Evolutionary conservation across 257 asterid genomes (phyloP).

Genomic region (Jacaranda copaia): DNA sequence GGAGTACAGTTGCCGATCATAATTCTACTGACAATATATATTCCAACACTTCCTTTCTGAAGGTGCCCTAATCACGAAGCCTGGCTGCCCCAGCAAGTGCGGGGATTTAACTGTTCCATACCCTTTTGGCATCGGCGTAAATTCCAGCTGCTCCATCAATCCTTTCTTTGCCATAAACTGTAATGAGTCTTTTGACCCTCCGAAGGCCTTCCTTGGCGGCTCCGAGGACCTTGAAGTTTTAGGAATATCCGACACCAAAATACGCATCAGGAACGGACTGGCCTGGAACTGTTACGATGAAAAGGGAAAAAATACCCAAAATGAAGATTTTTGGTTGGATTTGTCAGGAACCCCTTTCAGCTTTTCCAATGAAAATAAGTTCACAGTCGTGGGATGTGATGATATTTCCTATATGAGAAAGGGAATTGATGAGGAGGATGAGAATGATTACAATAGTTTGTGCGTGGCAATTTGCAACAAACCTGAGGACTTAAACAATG

Average conservation of each 20-base stretch:
- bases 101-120: slow-evolving; percentile 41
- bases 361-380: too few relatives aligned
- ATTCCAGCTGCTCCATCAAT: slow-evolving; percentile 37
- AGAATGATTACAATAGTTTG: too few relatives aligned
- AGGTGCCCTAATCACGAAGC: slow-evolving; percentile 5
- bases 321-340: too few relatives aligned
- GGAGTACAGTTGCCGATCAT: background rate
- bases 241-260: slow-evolving; percentile 25
- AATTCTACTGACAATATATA: background rate
- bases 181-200: slow-evolving; percentile 36
- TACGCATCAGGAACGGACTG: slow-evolving; percentile 28
- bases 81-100: slow-evolving; percentile 43
- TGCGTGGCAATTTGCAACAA: too few relatives aligned
- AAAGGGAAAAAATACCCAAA: too few relatives aligned
- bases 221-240: slow-evolving; percentile 26
- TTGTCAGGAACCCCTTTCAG: too few relatives aligned
- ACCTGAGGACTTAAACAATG: too few relatives aligned
- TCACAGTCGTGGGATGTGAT: too few relatives aligned
- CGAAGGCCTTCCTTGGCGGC: slow-evolving; percentile 38
- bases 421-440: too few relatives aligned
- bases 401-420: too few relatives aligned
- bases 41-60: slow-evolving; percentile 26
- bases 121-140: slow-evolving; percentile 47
- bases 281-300: slow-evolving; percentile 29
- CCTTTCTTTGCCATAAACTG: slow-evolving; percentile 39